Conservation (phyloP, 129 eudicot genomes). For the Daucus carota region DH1_v3.0 NC_030382.2:48104501-48105000, state of each 20-base stretch:
- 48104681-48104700: constrained; percentile 9
- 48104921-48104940: not conserved
- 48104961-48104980: not conserved
- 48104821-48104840: constrained; percentile 12
- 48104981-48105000: not conserved
- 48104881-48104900: constrained; percentile 1
- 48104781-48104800: constrained; percentile 11
- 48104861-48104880: not conserved
- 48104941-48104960: not conserved
- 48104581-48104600: constrained; percentile 15
- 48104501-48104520: constrained; percentile 16
- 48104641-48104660: constrained; percentile 14
- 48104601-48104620: constrained; percentile 15
- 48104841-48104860: constrained; percentile 9
- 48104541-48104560: not conserved
- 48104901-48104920: constrained; percentile 7
- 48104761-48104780: too few relatives aligned
- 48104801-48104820: constrained; percentile 14
- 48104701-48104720: constrained; percentile 15
- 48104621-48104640: constrained; percentile 18
- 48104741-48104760: constrained; percentile 7
- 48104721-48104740: constrained; percentile 9
- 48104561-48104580: not conserved
- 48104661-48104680: constrained; percentile 13
- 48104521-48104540: constrained; percentile 1